A percentile compares a stretch with the other conserved stretches of the same genome.
Conservation (phyloP, 192 early-diverging fungal species). For the Cetraspora pellucida region DNA sequence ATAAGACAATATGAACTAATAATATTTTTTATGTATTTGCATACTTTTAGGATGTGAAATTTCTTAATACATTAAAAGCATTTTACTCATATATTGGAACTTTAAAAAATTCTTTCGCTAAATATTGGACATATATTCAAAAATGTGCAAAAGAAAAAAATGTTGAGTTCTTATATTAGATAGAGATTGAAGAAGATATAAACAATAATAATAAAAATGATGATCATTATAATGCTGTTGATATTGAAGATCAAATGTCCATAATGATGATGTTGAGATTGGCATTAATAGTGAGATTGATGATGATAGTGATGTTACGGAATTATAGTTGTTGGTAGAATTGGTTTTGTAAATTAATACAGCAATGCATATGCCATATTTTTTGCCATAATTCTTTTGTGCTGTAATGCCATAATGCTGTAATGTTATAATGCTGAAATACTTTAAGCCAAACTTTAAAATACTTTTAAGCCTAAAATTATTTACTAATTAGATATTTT, state of each 20-base stretch:
- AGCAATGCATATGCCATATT: no score
- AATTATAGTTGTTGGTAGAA: no score
- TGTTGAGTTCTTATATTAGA: constrained; percentile 16
- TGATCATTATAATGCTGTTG: neutral
- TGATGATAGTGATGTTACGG: constrained; percentile 15
- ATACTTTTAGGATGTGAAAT: constrained; percentile 26
- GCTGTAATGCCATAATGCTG: no score
- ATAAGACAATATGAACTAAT: constrained; percentile 27
- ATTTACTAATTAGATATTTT: no score
- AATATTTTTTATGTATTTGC: constrained; percentile 17
- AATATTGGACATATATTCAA: constrained; percentile 24
- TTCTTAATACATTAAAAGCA: constrained; percentile 28
- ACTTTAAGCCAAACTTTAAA: no score
- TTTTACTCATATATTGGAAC: constrained; percentile 25
- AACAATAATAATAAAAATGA: constrained; percentile 15
- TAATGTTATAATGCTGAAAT: no score
- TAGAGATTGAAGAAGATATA: constrained; percentile 19
- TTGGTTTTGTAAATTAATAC: no score
- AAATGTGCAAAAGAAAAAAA: constrained; percentile 25
- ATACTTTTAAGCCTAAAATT: no score
- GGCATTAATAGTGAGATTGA: neutral
- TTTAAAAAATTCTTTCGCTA: constrained; percentile 18
- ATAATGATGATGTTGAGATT: neutral
- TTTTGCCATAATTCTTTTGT: no score
- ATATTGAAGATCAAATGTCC: constrained; percentile 25